Percentiles rank a stretch among this genome's conserved stretches.
phyloP scores from a whole-genome alignment of 108 stramenopile species.

The Mediolabrus comicus region DNA sequence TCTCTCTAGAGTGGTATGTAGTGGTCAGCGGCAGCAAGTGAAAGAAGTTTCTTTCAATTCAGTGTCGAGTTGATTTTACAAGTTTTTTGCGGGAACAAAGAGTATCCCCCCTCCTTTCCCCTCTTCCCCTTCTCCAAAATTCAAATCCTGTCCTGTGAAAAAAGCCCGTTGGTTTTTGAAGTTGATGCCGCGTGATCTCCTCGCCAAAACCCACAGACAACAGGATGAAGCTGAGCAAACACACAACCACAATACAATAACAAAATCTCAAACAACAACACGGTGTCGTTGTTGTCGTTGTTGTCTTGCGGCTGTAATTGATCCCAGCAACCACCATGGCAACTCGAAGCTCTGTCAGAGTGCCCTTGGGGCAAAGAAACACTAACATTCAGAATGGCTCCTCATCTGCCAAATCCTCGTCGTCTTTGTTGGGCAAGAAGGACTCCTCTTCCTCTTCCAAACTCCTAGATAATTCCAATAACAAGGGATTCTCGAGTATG shows the following conservation, averaged over 20 bases:
- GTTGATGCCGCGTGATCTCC: neutral
- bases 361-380: slow-evolving; percentile 19
- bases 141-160: too few species aligned
- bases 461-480: slow-evolving; percentile 2
- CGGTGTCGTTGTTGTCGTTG: neutral
- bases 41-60: too few species aligned
- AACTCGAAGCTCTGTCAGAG: slow-evolving; percentile 16
- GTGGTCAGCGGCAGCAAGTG: too few species aligned
- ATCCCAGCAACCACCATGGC: neutral
- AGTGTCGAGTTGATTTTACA: too few species aligned
- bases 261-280: neutral
- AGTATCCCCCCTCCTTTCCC: too few species aligned
- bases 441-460: slow-evolving; percentile 13
- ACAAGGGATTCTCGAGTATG: slow-evolving; percentile 41
- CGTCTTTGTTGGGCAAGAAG: slow-evolving; percentile 14
- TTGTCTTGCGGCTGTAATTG: too few species aligned
- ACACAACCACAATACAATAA: too few species aligned
- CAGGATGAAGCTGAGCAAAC: neutral
- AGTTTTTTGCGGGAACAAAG: too few species aligned
- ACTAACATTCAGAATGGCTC: slow-evolving; percentile 16
- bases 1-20: too few species aligned
- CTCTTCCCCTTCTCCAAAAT: neutral
- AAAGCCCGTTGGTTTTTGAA: neutral
- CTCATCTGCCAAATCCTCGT: slow-evolving; percentile 7
- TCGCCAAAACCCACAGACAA: neutral